Evolutionary conservation across 2,329 filamentous ascomycete genomes (phyloP).

Genomic region (Nigrospora osmanthi): DNA sequence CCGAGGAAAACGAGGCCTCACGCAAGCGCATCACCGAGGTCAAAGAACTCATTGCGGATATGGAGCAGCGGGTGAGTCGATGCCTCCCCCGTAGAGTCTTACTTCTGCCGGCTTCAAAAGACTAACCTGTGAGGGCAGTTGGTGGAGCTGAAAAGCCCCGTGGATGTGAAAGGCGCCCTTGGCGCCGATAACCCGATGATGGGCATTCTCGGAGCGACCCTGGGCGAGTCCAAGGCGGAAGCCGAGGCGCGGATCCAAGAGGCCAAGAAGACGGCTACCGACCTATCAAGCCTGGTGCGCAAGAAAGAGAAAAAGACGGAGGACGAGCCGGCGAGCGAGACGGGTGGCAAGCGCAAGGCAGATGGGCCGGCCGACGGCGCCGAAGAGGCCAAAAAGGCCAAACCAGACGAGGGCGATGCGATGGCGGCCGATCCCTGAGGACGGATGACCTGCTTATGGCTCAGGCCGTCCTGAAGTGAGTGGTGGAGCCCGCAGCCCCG

Average conservation of each 20-base stretch:
- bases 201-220: conserved; percentile 55
- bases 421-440: conserved; percentile 4
- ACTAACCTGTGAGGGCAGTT: conserved; percentile 35
- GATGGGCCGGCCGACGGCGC: conserved; percentile 22
- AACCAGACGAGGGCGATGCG: conserved; percentile 16
- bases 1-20: conserved; percentile 59
- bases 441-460: background rate
- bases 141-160: conserved; percentile 57
- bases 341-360: conserved; percentile 35
- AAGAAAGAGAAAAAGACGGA: conserved; percentile 41
- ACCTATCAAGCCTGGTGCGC: conserved; percentile 66
- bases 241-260: conserved; percentile 61
- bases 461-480: too few relatives aligned
- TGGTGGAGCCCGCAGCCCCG: too few relatives aligned
- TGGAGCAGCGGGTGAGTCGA: conserved; percentile 61
- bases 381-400: conserved; percentile 27
- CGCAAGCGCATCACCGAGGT: conserved; percentile 61
- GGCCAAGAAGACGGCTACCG: conserved; percentile 65
- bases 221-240: conserved; percentile 54
- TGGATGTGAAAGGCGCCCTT: conserved; percentile 48
- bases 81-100: conserved; percentile 15
- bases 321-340: conserved; percentile 14
- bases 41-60: conserved; percentile 70
- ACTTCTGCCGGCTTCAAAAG: conserved; percentile 8
- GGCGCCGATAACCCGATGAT: conserved; percentile 40